A percentile compares a stretch with the other conserved stretches of the same genome.
These are phyloP conservation scores for Podospora bellae-mahoneyi DNA, from an alignment of 495 filamentous ascomycete species.

Conservation along the genomic window DNA sequence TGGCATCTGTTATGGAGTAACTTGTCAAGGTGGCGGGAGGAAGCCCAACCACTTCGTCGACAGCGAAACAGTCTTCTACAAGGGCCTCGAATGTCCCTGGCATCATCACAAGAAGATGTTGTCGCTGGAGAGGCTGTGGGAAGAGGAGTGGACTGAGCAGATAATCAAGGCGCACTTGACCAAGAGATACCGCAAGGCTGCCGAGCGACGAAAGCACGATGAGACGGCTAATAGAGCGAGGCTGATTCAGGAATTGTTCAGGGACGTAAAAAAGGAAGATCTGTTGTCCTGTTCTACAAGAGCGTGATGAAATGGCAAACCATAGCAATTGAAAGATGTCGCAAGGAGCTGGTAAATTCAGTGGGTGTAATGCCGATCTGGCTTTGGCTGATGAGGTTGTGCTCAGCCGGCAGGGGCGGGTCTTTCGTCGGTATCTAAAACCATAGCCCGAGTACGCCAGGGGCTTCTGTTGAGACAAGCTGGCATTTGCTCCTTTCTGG, in stretches of 20 bases:
- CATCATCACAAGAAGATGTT: neutral
- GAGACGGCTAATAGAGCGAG: neutral
- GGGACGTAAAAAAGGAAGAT: neutral
- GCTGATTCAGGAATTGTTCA: neutral
- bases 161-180: neutral
- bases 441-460: neutral
- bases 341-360: slow-evolving; percentile 2
- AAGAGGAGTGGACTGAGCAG: slow-evolving; percentile 8
- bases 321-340: neutral
- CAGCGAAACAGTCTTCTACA: neutral
- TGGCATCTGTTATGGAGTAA: neutral
- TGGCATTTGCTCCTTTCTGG: neutral
- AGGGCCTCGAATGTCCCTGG: neutral
- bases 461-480: neutral
- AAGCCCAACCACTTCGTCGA: neutral
- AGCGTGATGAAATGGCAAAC: neutral
- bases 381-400: neutral
- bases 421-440: neutral
- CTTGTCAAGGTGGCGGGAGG: neutral
- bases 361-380: neutral
- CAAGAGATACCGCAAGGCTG: slow-evolving; percentile 2
- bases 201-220: neutral
- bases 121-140: neutral
- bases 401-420: neutral
- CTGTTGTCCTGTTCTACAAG: neutral